Base-by-base conservation (phyloP, 495 filamentous ascomycete genomes). In the Penicillium arizonense region DNA sequence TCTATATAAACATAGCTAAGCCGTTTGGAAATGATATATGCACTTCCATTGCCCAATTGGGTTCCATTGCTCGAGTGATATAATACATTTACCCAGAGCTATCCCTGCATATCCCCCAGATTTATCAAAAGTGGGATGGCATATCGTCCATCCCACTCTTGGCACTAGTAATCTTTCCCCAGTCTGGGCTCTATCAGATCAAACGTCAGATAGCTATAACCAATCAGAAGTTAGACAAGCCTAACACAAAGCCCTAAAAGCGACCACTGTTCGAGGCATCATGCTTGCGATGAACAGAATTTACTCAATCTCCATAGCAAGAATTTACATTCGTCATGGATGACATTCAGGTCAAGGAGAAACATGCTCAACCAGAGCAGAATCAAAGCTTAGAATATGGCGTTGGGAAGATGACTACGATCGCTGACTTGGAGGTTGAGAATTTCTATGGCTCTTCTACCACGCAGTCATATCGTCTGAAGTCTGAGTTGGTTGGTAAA, bases 391-490 rank as follows among this genome's bases (percentile, higher is more conserved):
- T n/a, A 10, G 50, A 53, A 20, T 44, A 64, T 11, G 56, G 41
- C 10, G 36, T 52, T 3, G 59, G 59, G 1, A 69, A 69, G 24
- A 41, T 61, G 13, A 54, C 58, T 5, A 34, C 57, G 21, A 44
- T 66, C 2, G 58, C 65, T 16, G 61, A 68, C 21, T 12, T 30
- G 1, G 61, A 61, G n/a, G 53, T 64, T 20, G 50, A 57, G 43
- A 58, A 62, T 37, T 69, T 69, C 51, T 69, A 71, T 42, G 65
- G 68, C 44, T 61, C 63, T 4, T 65, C 63, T 2, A 69, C 65
- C 0, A 67, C 63, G 1, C 57, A 67, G 16, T 56, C 65, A 0
- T 71, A 71, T 48, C 63, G 68, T 8, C 54, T 71, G 36, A 69
- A 71, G 40, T 71, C 68, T 5, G 68, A 69, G 35, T 18, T 71